Percentiles rank a stretch among this genome's conserved stretches.
phyloP scores from a whole-genome alignment of 2,329 filamentous ascomycete genomes.

The Verticillium isaacii region DNA sequence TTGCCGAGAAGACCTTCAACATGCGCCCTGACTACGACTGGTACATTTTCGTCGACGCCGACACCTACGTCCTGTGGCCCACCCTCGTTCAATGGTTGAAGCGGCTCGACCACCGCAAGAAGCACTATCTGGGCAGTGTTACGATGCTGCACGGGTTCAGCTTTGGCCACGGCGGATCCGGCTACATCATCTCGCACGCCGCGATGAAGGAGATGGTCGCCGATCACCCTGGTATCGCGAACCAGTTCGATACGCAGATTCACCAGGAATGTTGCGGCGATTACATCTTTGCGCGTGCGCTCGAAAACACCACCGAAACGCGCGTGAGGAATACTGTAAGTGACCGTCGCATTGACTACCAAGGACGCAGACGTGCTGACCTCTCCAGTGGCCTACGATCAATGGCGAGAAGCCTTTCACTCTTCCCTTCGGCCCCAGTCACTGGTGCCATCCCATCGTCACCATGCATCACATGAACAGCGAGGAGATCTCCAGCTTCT shows the following conservation, averaged over 20 bases:
- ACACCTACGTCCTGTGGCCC: conserved; percentile 52
- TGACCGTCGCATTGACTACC: conserved; percentile 10
- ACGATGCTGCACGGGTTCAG: conserved; percentile 33
- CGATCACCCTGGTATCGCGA: conserved; percentile 35
- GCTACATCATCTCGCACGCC: conserved; percentile 46
- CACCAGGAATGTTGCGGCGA: conserved; percentile 46
- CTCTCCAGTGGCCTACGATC: conserved; percentile 42
- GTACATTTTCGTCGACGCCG: conserved; percentile 57
- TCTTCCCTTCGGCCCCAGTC: conserved; percentile 37
- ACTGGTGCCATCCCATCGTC: conserved; percentile 52
- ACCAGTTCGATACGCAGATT: conserved; percentile 38
- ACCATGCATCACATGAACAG: conserved; percentile 52
- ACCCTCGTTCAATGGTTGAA: conserved; percentile 45
- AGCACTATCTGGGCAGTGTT: conserved; percentile 46
- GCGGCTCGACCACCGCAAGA: conserved; percentile 34
- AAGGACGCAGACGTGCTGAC: conserved; percentile 4
- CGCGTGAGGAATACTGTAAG: conserved; percentile 36
- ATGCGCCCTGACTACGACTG: conserved; percentile 49
- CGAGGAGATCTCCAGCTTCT: conserved; percentile 45
- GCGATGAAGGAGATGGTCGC: conserved; percentile 43
- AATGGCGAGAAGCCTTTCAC: conserved; percentile 51
- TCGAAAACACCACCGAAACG: conserved; percentile 38
- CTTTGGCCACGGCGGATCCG: conserved; percentile 54
- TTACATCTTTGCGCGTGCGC: conserved; percentile 38
- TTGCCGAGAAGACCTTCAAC: conserved; percentile 48